These are phyloP conservation scores for Cyclanthera cordifolia DNA, from an alignment of 306 rosid genomes.

Conservation along the genomic window DNA sequence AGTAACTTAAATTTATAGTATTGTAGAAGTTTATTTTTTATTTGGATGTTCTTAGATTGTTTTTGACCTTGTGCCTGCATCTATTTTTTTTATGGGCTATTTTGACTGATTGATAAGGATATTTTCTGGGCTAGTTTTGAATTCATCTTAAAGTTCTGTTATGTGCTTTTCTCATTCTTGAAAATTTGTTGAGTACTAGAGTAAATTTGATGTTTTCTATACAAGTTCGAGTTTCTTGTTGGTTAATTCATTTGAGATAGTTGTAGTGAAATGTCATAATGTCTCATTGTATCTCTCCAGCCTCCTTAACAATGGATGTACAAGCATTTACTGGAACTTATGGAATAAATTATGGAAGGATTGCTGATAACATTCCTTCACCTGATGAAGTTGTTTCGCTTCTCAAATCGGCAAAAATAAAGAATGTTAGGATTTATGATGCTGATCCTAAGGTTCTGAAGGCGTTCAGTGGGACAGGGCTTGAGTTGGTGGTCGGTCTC, in stretches of 20 bases:
- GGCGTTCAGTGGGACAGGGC: conserved; percentile 86
- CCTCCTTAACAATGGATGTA: conserved; percentile 11
- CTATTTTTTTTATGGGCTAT: background rate
- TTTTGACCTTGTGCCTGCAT: background rate
- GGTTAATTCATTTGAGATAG: background rate
- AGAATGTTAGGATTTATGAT: conserved; percentile 74
- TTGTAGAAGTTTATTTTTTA: background rate
- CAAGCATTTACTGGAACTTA: conserved; percentile 62
- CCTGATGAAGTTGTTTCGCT: conserved; percentile 84
- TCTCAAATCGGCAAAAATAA: conserved; percentile 76
- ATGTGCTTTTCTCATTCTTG: background rate
- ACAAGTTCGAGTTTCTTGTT: conserved; percentile 8
- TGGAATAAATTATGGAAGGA: conserved; percentile 90
- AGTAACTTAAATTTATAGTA: background rate
- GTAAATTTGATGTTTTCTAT: background rate
- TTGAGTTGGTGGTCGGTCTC: conserved; percentile 71
- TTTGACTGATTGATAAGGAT: background rate
- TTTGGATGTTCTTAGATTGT: background rate
- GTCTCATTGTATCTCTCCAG: background rate
- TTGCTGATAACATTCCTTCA: conserved; percentile 81
- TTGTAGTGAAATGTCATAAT: background rate
- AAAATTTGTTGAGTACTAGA: background rate
- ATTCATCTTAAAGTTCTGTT: background rate
- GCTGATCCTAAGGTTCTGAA: conserved; percentile 80
- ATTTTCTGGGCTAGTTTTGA: background rate